Evolutionary conservation across 2,329 filamentous ascomycete genomes (phyloP).

Genomic region (Fusarium caatingaense): DNA sequence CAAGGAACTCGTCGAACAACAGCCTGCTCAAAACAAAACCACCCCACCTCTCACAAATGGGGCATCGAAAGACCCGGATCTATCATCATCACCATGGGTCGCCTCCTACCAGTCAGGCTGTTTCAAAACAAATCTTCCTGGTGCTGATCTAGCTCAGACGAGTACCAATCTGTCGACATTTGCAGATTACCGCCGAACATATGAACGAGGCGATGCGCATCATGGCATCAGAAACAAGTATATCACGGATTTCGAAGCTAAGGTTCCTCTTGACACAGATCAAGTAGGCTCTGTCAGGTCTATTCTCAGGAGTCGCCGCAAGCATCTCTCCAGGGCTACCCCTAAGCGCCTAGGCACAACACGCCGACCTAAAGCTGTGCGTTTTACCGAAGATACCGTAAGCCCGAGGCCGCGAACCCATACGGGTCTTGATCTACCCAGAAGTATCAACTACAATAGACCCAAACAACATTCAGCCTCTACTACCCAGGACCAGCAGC

Average conservation of each 20-base stretch:
- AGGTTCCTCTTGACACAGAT: slow-evolving; percentile 29
- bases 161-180: slow-evolving; percentile 31
- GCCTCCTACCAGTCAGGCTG: slow-evolving; percentile 14
- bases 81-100: not conserved
- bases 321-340: slow-evolving; percentile 20
- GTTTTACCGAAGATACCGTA: slow-evolving; percentile 46
- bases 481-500: slow-evolving; percentile 24
- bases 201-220: slow-evolving; percentile 38
- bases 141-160: slow-evolving; percentile 16
- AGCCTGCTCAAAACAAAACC: not conserved
- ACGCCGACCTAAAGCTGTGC: slow-evolving; percentile 46
- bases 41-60: not conserved
- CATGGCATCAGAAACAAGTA: slow-evolving; percentile 35
- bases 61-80: not conserved
- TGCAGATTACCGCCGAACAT: slow-evolving; percentile 31
- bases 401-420: slow-evolving; percentile 45
- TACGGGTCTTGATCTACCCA: slow-evolving; percentile 44
- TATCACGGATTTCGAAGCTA: slow-evolving; percentile 38
- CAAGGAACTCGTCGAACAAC: slow-evolving; percentile 3
- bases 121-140: slow-evolving; percentile 28
- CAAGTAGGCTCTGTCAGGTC: slow-evolving; percentile 43
- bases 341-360: slow-evolving; percentile 45
- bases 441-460: slow-evolving; percentile 13
- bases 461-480: slow-evolving; percentile 3
- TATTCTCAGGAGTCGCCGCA: slow-evolving; percentile 47